phyloP scores from a whole-genome alignment of 257 asterid genomes.

The Plectranthus barbatus region DNA sequence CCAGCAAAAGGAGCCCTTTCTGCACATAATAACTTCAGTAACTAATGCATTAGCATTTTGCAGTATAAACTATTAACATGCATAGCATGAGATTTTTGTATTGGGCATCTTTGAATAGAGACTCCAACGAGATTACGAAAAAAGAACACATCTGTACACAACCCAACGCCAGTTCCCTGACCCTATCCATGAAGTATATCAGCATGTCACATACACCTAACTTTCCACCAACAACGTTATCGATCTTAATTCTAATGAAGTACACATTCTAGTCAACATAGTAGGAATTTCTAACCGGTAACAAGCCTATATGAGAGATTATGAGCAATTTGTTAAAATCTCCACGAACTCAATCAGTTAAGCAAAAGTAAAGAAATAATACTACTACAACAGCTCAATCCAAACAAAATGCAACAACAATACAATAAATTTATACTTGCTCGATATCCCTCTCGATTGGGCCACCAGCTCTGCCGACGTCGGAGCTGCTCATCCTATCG shows the following conservation, averaged over 20 bases:
- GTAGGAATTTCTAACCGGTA: neutral
- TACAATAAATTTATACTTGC: slow-evolving; percentile 33
- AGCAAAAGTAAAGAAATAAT: neutral
- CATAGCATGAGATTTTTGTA: neutral
- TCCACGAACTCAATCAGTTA: slow-evolving; percentile 13
- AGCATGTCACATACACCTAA: neutral
- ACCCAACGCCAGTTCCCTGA: neutral
- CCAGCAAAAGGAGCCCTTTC: neutral
- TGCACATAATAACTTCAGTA: neutral
- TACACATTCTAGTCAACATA: neutral
- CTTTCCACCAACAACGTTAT: neutral
- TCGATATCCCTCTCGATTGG: slow-evolving; percentile 77
- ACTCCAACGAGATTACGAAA: neutral
- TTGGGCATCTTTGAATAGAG: neutral
- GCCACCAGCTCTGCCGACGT: slow-evolving; percentile 54
- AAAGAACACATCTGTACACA: neutral
- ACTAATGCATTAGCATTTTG: neutral
- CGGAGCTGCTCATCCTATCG: slow-evolving; percentile 65
- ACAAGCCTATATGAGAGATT: neutral
- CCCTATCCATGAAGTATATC: slow-evolving; percentile 1
- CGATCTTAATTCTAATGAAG: neutral
- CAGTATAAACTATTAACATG: neutral
- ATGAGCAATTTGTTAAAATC: neutral
- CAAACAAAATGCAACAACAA: neutral
- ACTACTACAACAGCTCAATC: slow-evolving; percentile 3